Conservation (phyloP, 2,329 filamentous ascomycete genomes). For the Acrodontium crateriforme region DNA sequence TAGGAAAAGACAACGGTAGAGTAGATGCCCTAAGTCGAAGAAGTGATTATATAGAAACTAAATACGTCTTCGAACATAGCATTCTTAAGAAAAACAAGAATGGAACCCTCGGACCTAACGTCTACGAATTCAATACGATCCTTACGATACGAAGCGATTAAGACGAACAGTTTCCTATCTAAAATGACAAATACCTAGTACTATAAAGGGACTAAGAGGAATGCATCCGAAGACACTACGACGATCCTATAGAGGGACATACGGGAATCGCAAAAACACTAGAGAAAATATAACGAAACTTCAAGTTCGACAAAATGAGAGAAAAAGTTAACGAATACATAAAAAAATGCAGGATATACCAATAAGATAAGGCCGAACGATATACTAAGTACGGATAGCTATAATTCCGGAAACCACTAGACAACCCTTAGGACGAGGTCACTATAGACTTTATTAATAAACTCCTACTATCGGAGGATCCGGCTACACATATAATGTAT, state of each 20-base stretch:
- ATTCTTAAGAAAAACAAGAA: no score
- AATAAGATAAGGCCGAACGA: slow-evolving; percentile 5
- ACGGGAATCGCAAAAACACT: slow-evolving; percentile 2
- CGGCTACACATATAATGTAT: slow-evolving; percentile 3
- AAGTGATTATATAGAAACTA: slow-evolving; percentile 2
- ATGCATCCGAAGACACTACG: slow-evolving; percentile 7
- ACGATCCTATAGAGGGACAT: slow-evolving; percentile 4
- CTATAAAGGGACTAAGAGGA: no score
- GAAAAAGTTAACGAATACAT: slow-evolving; percentile 3
- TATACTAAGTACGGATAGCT: slow-evolving; percentile 6
- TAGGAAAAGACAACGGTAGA: slow-evolving; percentile 1
- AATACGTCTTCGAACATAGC: not conserved
- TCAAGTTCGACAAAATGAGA: slow-evolving; percentile 4
- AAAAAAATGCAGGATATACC: slow-evolving; percentile 3
- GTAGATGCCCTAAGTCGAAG: slow-evolving; percentile 1
- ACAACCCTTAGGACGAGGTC: slow-evolving; percentile 6
- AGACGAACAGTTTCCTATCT: no score
- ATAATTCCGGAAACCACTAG: slow-evolving; percentile 4
- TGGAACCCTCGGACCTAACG: no score
- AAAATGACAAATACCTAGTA: no score
- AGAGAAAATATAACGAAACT: slow-evolving; percentile 3
- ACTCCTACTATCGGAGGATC: slow-evolving; percentile 6
- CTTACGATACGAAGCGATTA: no score
- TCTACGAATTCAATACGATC: no score
- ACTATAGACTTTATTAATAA: slow-evolving; percentile 15